Percentiles rank a stretch among this genome's conserved stretches.
Conservation (phyloP, 75 land plant genomes). For the Chamaecyparis obtusa region DNA sequence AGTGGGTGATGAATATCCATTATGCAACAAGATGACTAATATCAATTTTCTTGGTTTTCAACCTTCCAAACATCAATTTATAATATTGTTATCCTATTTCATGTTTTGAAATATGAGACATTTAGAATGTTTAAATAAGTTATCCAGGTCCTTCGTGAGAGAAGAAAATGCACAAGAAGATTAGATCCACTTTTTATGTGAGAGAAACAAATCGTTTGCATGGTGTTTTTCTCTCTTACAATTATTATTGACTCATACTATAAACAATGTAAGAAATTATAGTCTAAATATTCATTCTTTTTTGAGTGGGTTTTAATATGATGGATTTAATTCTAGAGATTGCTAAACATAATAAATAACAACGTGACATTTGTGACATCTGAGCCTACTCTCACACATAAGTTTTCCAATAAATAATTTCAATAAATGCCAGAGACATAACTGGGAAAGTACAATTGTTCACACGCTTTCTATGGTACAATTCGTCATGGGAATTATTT, state of each 20-base stretch:
- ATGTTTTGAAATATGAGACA: background rate
- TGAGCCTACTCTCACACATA: background rate
- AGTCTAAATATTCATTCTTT: background rate
- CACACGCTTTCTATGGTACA: background rate
- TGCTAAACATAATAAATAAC: background rate
- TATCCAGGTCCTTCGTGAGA: background rate
- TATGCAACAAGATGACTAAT: conserved; percentile 18
- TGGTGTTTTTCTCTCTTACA: too few relatives aligned
- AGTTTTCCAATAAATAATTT: too few relatives aligned
- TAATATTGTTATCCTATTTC: background rate
- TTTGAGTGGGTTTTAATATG: background rate
- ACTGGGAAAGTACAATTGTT: background rate
- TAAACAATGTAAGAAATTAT: background rate
- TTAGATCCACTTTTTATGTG: background rate
- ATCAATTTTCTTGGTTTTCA: background rate
- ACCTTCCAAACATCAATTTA: background rate
- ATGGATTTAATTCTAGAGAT: background rate
- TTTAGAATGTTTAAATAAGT: background rate
- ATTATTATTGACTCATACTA: too few relatives aligned
- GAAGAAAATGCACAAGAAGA: background rate
- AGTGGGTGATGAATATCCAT: conserved; percentile 43
- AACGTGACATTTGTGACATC: background rate
- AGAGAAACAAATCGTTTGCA: too few relatives aligned
- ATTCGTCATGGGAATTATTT: too few relatives aligned
- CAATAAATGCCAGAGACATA: background rate